These are phyloP conservation scores for Microstegium vimineum DNA, from an alignment of 176 grass and related monocot species.

Conservation along the genomic window DNA sequence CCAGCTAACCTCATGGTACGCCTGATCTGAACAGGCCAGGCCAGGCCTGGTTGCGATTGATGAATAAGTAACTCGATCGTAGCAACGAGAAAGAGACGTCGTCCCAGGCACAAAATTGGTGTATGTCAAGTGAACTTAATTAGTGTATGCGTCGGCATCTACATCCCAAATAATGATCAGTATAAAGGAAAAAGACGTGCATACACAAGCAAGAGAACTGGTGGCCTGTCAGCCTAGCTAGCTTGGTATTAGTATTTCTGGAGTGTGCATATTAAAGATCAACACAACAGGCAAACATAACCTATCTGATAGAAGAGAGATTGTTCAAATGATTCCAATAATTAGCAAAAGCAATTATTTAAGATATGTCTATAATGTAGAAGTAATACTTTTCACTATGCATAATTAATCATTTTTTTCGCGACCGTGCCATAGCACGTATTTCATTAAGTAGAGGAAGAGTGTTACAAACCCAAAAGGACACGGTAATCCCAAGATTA, in stretches of 20 bases:
- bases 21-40: not conserved
- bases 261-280: not conserved
- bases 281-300: no score
- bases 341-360: no score
- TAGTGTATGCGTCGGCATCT: not conserved
- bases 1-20: conserved; percentile 18
- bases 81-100: conserved; percentile 3
- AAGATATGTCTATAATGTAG: no score
- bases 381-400: not conserved
- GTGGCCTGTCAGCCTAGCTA: not conserved
- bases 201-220: not conserved
- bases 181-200: not conserved
- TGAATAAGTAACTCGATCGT: not conserved
- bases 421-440: no score
- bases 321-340: no score
- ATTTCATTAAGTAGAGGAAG: no score
- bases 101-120: not conserved
- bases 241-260: not conserved
- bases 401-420: no score
- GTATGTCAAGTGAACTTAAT: not conserved
- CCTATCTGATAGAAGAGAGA: no score
- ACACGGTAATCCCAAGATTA: no score
- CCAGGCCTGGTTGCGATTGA: not conserved
- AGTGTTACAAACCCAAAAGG: no score
- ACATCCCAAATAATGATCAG: not conserved